Evolutionary conservation across 106 monocot species (phyloP).

Genomic region (Dendrobium catenatum): DNA sequence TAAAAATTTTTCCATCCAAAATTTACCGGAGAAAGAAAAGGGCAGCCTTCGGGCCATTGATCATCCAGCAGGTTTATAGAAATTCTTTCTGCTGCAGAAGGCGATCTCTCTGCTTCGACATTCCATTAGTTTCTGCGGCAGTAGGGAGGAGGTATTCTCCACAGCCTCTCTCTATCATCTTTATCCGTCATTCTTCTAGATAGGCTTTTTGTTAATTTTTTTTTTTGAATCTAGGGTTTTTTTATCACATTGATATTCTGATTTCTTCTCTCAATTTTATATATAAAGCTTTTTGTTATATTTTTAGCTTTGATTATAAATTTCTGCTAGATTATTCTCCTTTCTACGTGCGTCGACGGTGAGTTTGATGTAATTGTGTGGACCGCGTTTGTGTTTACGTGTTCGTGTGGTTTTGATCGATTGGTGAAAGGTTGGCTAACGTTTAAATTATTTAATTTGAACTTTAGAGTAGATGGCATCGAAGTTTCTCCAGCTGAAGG

Average conservation of each 20-base stretch:
- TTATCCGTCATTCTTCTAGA: not conserved
- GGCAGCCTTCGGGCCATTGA: not conserved
- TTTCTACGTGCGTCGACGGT: not conserved
- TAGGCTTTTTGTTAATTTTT: not conserved
- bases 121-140: not conserved
- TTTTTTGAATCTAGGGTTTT: constrained; percentile 1
- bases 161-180: not conserved
- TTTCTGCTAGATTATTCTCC: not conserved
- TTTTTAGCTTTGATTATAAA: not conserved
- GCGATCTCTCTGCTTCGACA: not conserved
- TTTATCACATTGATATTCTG: not conserved
- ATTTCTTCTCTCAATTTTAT: not conserved
- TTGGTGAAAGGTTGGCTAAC: not conserved
- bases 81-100: not conserved
- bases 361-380: not conserved
- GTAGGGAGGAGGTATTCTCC: not conserved
- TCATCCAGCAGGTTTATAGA: not conserved
- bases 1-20: too few relatives aligned
- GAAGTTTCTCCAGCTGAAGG: constrained; percentile 8
- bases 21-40: too few relatives aligned
- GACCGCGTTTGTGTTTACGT: not conserved
- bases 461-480: constrained; percentile 16
- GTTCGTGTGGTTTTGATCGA: not conserved
- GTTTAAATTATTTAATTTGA: not conserved
- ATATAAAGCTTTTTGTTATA: not conserved